These are phyloP conservation scores for Neopestalotiopsis clavispora DNA, from an alignment of 2,329 filamentous ascomycete genomes.

Conservation along the genomic window DNA sequence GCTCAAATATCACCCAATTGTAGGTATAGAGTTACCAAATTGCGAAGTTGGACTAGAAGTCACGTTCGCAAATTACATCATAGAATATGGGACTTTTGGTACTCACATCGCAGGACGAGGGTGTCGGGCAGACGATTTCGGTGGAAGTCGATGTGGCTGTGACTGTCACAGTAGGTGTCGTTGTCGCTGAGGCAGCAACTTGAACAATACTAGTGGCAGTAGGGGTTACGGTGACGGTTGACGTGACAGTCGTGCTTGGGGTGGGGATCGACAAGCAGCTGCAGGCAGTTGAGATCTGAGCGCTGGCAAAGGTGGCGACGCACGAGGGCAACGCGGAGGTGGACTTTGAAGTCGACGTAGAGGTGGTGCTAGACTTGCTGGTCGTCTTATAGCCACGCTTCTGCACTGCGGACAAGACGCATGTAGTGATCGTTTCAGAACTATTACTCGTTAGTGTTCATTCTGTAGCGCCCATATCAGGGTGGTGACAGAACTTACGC, in stretches of 20 bases:
- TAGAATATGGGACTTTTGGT: too few relatives aligned
- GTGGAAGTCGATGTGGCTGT: background rate
- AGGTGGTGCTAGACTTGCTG: background rate
- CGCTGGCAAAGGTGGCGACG: background rate
- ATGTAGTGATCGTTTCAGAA: background rate
- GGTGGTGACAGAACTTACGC: background rate
- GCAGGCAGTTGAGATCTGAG: slow-evolving; percentile 2
- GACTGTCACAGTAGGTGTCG: background rate
- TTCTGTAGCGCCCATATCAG: background rate
- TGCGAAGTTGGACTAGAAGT: too few relatives aligned
- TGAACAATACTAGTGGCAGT: background rate
- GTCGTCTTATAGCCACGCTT: background rate
- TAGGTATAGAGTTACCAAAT: too few relatives aligned
- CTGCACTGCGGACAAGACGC: background rate
- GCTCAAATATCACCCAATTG: too few relatives aligned
- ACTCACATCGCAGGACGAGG: background rate
- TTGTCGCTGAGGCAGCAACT: background rate
- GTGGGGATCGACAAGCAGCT: background rate
- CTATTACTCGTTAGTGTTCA: background rate
- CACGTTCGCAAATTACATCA: too few relatives aligned
- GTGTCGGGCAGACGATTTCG: background rate
- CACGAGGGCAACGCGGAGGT: background rate
- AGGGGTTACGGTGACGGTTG: background rate
- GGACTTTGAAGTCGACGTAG: background rate
- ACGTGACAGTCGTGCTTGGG: background rate